phyloP scores from a whole-genome alignment of 345 rosid species.

The Lepidium aucheri region DNA sequence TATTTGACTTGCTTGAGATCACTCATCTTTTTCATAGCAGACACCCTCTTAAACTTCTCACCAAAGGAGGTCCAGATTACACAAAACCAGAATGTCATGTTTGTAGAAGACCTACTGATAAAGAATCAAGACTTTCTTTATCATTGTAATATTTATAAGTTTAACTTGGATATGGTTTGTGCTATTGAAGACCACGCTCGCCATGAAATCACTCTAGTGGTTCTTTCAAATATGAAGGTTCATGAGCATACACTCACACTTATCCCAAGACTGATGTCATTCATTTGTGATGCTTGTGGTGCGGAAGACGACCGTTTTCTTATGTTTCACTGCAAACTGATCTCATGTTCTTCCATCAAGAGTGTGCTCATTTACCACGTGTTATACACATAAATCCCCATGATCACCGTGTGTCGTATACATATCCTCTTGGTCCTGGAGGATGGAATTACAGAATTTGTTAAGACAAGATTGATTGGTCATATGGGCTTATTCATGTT shows the following conservation, averaged over 20 bases:
- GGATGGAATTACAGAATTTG: background rate
- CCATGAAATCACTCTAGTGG: no score
- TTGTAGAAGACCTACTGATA: background rate
- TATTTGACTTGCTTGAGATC: background rate
- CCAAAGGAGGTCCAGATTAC: background rate
- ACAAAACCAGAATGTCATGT: background rate
- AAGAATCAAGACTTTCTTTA: no score
- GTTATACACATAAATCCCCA: background rate
- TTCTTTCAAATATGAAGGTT: background rate
- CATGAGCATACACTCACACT: conserved; percentile 21
- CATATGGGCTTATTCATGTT: background rate
- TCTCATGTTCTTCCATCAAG: background rate
- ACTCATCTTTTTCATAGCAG: background rate
- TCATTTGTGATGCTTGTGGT: conserved; percentile 16
- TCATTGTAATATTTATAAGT: no score
- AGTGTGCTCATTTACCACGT: background rate
- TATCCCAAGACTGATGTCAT: background rate
- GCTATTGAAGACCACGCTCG: no score
- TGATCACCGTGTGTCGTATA: background rate
- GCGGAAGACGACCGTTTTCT: background rate
- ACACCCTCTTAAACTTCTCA: background rate
- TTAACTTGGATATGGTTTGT: no score
- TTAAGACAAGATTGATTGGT: background rate
- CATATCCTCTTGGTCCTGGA: background rate
- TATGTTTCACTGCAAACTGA: background rate